These are phyloP conservation scores for Phialophora tarda DNA, from an alignment of 2,329 filamentous ascomycete species.

Conservation along the genomic window DNA sequence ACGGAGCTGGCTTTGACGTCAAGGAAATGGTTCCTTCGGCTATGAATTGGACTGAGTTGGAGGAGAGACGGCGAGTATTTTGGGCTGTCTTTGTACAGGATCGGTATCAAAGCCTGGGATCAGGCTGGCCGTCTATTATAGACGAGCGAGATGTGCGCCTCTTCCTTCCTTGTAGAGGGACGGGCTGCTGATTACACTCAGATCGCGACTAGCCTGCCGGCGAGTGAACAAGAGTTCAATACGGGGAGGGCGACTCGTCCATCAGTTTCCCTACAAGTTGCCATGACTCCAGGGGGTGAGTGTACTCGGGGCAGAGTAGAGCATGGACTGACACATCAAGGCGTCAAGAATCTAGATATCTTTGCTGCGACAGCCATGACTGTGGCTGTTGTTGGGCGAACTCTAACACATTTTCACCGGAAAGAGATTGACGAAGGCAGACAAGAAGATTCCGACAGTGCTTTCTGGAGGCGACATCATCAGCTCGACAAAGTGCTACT, in stretches of 20 bases:
- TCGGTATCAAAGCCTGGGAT: slow-evolving; percentile 17
- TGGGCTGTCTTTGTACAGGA: slow-evolving; percentile 50
- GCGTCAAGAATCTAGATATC: slow-evolving; percentile 8
- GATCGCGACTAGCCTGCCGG: slow-evolving; percentile 8
- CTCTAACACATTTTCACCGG: slow-evolving; percentile 15
- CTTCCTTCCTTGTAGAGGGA: background rate
- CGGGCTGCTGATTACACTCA: background rate
- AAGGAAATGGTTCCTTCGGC: slow-evolving; percentile 12
- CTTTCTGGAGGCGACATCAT: slow-evolving; percentile 8
- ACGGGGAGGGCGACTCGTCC: background rate
- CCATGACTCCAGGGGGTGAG: slow-evolving; percentile 14
- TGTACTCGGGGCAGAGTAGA: background rate
- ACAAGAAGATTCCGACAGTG: background rate
- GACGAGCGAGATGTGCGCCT: slow-evolving; percentile 15
- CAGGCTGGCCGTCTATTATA: slow-evolving; percentile 17
- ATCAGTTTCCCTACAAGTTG: slow-evolving; percentile 1
- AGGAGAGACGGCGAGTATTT: slow-evolving; percentile 48
- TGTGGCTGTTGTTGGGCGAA: slow-evolving; percentile 10
- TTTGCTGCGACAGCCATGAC: slow-evolving; percentile 17
- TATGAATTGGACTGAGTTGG: slow-evolving; percentile 44
- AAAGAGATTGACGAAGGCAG: slow-evolving; percentile 6
- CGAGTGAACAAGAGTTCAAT: slow-evolving; percentile 13
- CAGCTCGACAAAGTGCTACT: slow-evolving; percentile 16
- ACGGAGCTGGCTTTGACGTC: slow-evolving; percentile 14
- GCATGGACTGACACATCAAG: background rate